A percentile compares a stretch with the other conserved stretches of the same genome.
These are phyloP conservation scores for Oxytropis ochrocephala DNA, from an alignment of 306 rosid genomes.

Conservation along the genomic window DNA sequence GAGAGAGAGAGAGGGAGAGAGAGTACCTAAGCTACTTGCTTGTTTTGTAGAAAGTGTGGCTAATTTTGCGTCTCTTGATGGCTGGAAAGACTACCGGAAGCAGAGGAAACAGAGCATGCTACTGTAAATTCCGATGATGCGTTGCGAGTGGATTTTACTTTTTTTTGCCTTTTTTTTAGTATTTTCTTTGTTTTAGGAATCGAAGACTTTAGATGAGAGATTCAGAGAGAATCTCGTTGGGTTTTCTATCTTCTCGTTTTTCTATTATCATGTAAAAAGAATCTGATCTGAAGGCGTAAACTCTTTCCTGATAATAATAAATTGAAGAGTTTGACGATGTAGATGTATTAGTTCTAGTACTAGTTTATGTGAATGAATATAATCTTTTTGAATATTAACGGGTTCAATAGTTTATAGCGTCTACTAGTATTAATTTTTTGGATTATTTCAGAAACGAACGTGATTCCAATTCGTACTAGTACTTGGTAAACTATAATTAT, in stretches of 20 bases:
- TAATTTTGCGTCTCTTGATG: background rate
- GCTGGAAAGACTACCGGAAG: background rate
- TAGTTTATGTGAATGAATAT: background rate
- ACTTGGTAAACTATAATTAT: too few relatives aligned
- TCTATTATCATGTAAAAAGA: background rate
- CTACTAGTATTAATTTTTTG: too few relatives aligned
- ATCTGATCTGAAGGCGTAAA: background rate
- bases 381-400: too few relatives aligned
- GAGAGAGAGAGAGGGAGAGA: background rate
- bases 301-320: background rate
- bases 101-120: constrained; percentile 26
- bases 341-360: too few relatives aligned
- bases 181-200: background rate
- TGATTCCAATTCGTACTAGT: too few relatives aligned
- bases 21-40: background rate
- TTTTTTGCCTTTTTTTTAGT: background rate
- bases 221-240: background rate
- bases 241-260: background rate
- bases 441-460: too few relatives aligned
- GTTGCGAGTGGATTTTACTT: constrained; percentile 6
- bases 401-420: too few relatives aligned
- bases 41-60: background rate
- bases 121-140: constrained; percentile 21
- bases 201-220: background rate
- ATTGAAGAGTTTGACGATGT: too few relatives aligned